These are phyloP conservation scores for Aspergillus haitiensis DNA, from an alignment of 495 filamentous ascomycete species.

Conservation along the genomic window DNA sequence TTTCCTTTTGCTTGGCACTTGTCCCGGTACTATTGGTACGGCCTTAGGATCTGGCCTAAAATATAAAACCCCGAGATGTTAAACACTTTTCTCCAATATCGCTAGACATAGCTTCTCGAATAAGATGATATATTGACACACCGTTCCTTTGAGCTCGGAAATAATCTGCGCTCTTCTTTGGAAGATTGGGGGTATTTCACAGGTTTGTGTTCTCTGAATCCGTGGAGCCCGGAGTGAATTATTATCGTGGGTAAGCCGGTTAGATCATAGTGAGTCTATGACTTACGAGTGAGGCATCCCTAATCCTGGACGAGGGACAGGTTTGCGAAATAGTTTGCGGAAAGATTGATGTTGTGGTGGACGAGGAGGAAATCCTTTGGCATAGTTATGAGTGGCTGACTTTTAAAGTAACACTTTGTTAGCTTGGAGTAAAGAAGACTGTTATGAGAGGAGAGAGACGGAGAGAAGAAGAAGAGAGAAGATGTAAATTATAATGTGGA, in stretches of 20 bases:
- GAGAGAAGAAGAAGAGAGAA: background rate
- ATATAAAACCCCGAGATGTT: background rate
- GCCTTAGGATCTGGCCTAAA: slow-evolving; percentile 22
- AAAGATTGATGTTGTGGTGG: slow-evolving; percentile 23
- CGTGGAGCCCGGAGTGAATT: background rate
- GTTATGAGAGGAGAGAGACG: background rate
- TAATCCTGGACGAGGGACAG: slow-evolving; percentile 27
- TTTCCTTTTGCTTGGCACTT: slow-evolving; percentile 17
- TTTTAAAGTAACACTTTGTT: background rate
- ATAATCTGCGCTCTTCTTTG: slow-evolving; percentile 26
- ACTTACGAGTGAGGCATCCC: slow-evolving; percentile 35
- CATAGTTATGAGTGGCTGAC: slow-evolving; percentile 34
- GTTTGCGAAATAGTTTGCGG: slow-evolving; percentile 30
- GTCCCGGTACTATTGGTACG: slow-evolving; percentile 27
- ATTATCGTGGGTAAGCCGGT: background rate
- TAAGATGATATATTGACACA: slow-evolving; percentile 2
- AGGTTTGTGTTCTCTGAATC: slow-evolving; percentile 12
- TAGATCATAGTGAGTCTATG: slow-evolving; percentile 18
- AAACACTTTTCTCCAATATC: background rate
- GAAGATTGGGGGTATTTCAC: background rate
- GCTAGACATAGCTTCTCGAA: background rate
- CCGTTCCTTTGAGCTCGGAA: slow-evolving; percentile 15
- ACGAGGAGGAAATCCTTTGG: slow-evolving; percentile 24
- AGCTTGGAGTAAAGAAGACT: background rate
- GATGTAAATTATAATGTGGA: background rate